Base-by-base conservation (phyloP, 140 eudicot species). In the Stevia rebaudiana region DNA sequence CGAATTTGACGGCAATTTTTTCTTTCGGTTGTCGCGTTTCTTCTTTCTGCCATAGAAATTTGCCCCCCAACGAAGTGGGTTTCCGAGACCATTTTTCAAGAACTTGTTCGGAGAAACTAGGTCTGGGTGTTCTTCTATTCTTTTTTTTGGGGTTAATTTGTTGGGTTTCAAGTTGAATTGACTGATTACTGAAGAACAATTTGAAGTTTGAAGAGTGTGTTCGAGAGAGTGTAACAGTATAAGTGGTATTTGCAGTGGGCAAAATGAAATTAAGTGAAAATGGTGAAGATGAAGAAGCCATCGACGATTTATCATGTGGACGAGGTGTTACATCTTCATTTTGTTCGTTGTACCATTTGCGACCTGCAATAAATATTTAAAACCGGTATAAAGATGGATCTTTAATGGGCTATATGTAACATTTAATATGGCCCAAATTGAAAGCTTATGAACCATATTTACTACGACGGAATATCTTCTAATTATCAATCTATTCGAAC, bases 31-130 rank as follows among this genome's bases (percentile, higher is more conserved):
- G 25, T 16, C 6, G 46, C 11, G 3, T 59, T 53, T 80, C 50
- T 65, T 57, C 65, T 56, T 69, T 67, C 59, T 90, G 82, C 95
- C 97, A 90, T 51, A 95, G 97, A 44, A 84, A 74, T 28, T 80
- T 84, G 25, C 76, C 67, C 22, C 75, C 71, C 25, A 59, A 43
- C 24, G 86, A 71, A 76, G 80, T 68, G 57, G 76, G 72, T 65
- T 82, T 87, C 0, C 67, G 61, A 54, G 90, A 87, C 97, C 97
- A 90, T 74, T 90, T 90, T 39, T 76, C 83, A 30, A 76, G 88
- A 75, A 90, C 78, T 78, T 90, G 88, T 9, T 90, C 79, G 15
- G 83, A 69, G 61, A 90, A 90, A 62, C 94, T 90, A 8, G 97
- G 95, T 64, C 87, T 87, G 12, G 97, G 97, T 61, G 87, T 90